Base-by-base conservation (phyloP, 2,329 filamentous ascomycete genomes). In the Pleurostoma richardsiae region DNA sequence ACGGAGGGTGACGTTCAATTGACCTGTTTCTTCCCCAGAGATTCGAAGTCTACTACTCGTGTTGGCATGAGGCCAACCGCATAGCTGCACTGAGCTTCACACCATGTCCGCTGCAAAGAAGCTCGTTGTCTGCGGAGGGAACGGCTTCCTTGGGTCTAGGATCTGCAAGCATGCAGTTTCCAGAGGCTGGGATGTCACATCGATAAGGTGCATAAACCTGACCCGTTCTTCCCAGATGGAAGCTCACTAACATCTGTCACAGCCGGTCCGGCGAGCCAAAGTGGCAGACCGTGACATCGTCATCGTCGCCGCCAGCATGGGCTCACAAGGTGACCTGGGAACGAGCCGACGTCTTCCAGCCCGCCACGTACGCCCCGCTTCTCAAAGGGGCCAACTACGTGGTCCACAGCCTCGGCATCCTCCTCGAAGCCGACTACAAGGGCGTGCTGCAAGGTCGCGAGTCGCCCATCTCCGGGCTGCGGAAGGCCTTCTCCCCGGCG, bases 381-480 rank as follows among this genome's bases (percentile, higher is more conserved):
- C 80, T 99, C 51, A 79, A 82, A 55, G 82, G 80, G 47, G 88
- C 90, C 51, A 82, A 90, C 64, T 91, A 84, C 47, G 91, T 97
- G 29, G 86, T 99, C 41, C 94, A 99, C 74, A 90, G 80, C 60
- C 91, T 97, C 86, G 94, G 94, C 7, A 96, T 99, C 58, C 77
- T 99, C 19, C 80, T 99, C 7, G 94, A 99, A 72, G 90, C 91
- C 43, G 94, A 99, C 73, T 99, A 99, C 80, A 99, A 99, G 70
- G 88, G 87, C 56, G 85, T 96, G 11, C 64, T 99, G 29, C 85
- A 83, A 26, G 94, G 94, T 43, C 83, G 80, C 50, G 91, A 96
- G 59, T 90, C 88, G 1, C 83, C 90, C n/a, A 68, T 95, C 44
- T 69, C 82, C 5, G 92, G 90, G 2, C 72, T 99, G 10, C 80